Conservation (phyloP, 164 flowering plant species). For the Nelumbo lutea region DNA sequence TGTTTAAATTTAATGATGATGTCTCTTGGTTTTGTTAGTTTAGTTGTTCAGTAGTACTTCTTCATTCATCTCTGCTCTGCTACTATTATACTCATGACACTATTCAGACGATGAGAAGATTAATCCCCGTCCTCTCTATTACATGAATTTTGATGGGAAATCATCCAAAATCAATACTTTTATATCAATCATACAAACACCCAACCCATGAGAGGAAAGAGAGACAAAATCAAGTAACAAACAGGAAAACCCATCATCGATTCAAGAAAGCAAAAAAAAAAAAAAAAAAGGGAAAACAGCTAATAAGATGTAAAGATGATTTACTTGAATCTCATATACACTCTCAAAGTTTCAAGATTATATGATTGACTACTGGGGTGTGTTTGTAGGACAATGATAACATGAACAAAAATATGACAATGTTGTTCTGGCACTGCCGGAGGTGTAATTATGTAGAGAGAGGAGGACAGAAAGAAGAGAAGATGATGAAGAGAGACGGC, state of each 20-base stretch:
- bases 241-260: neutral
- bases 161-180: neutral
- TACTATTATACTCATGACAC: too few relatives aligned
- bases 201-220: slow-evolving; percentile 1
- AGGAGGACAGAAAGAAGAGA: neutral
- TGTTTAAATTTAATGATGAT: slow-evolving; percentile 3
- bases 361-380: neutral
- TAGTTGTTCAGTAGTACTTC: neutral
- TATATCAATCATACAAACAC: neutral
- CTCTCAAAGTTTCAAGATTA: slow-evolving; percentile 1
- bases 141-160: neutral
- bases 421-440: neutral
- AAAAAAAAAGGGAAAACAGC: neutral
- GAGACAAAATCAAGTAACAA: neutral
- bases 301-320: slow-evolving; percentile 1
- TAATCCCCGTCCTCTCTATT: too few relatives aligned
- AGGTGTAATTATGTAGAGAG: neutral
- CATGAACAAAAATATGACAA: neutral
- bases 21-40: neutral
- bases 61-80: neutral
- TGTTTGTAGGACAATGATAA: neutral
- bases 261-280: neutral
- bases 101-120: neutral
- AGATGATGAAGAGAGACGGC: neutral
- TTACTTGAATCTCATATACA: neutral